These are phyloP conservation scores for Termitomyces sp. DNA, from an alignment of 768 basidiomycete species.

Conservation along the genomic window DNA sequence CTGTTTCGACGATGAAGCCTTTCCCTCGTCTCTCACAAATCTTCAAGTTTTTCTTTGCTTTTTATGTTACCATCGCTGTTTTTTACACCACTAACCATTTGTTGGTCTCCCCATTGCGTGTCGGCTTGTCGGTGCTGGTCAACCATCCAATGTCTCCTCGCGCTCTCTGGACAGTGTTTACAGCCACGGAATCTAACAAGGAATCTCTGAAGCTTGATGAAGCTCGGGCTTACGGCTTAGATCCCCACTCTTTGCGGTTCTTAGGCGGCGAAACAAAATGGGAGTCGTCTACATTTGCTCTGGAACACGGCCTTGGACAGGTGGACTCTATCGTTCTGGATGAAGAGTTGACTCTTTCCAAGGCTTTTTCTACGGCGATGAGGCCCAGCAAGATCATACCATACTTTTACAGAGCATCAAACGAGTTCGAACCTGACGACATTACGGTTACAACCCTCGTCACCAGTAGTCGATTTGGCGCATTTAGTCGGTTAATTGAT, in stretches of 20 bases:
- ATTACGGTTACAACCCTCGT: conserved; percentile 86
- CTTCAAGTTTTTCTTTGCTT: conserved; percentile 23
- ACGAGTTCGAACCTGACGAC: conserved; percentile 53
- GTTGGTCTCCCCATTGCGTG: conserved; percentile 28
- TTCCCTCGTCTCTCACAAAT: conserved; percentile 16
- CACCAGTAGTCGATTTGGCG: conserved; percentile 73
- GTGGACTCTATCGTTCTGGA: conserved; percentile 30
- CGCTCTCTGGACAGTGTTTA: conserved; percentile 14
- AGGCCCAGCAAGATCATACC: conserved; percentile 75
- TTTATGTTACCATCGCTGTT: conserved; percentile 36
- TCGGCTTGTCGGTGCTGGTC: conserved; percentile 21
- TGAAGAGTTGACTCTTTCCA: conserved; percentile 58
- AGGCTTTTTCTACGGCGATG: conserved; percentile 66
- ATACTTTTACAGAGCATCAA: conserved; percentile 73
- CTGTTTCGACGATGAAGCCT: background rate
- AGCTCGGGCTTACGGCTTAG: conserved; percentile 11
- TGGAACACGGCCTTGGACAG: conserved; percentile 31
- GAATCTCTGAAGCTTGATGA: conserved; percentile 2
- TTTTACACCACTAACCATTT: conserved; percentile 41
- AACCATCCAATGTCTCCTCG: conserved; percentile 18
- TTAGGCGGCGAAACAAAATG: conserved; percentile 22
- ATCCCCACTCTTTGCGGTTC: conserved; percentile 10
- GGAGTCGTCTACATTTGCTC: conserved; percentile 29
- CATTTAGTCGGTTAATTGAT: conserved; percentile 67
- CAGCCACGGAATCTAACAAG: conserved; percentile 1